Base-by-base conservation (phyloP, 495 filamentous ascomycete species). In the Glarea lozoyensis region DNA sequence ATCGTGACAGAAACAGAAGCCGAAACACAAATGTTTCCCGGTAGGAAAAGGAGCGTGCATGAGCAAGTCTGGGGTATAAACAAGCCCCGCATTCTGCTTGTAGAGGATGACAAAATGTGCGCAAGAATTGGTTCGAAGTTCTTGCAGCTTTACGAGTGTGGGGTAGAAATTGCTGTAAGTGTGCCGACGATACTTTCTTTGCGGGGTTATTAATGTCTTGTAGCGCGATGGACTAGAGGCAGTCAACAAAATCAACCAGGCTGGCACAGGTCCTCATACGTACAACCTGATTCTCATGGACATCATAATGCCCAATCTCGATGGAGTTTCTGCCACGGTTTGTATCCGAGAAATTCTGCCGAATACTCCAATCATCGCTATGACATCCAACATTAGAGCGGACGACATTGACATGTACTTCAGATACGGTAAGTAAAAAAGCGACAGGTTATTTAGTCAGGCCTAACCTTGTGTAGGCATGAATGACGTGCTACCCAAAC, bases 391-490 rank as follows among this genome's bases (percentile, higher is more conserved):
- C 54, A 97, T 97, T 46, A 79, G 93, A 32, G 88, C 87, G 47
- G 90, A 97, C 56, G 92, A 98, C 60, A 94, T 98, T 42, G 82
- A 88, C 49, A 89, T 90, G 64, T 98, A 98, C 58, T 97, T 96
- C 67, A 80, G 88, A 48, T 89, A 93, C 67, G 92, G 92, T 96
- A 70, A 67, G 82, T 56, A n/a, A n/a, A n/a, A n/a, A n/a, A n/a
- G n/a, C n/a, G n/a, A n/a, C n/a, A n/a, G n/a, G n/a, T n/a, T n/a
- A n/a, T n/a, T n/a, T n/a, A n/a, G n/a, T n/a, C n/a, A n/a, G n/a
- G n/a, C 37, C 29, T 27, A 33, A 37, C 32, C 10, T 10, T 17
- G 47, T 21, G 35, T 50, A 96, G 92, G 92, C n/a, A 98, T 98
- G 92, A 92, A 95, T 57, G 92, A 95, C 56, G 89, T 98, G 9